Evolutionary conservation across 257 asterid genomes (phyloP).

Genomic region (Lithospermum erythrorhizon): DNA sequence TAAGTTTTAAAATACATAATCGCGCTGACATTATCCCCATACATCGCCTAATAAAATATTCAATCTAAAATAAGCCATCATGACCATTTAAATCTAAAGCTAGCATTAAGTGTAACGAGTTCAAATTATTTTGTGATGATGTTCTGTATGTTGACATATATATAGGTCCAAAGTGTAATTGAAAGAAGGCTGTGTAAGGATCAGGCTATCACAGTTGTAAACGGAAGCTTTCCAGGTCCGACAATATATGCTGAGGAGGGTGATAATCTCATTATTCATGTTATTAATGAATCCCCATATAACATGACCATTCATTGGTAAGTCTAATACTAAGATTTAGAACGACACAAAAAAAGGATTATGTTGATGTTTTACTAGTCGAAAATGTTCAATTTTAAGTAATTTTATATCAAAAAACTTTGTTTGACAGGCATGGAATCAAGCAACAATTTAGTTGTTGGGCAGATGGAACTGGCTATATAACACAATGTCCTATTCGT

Average conservation of each 20-base stretch:
- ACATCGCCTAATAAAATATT: too few relatives aligned
- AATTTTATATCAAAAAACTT: neutral
- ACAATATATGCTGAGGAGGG: neutral
- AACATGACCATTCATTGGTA: neutral
- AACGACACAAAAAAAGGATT: neutral
- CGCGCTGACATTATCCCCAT: too few relatives aligned
- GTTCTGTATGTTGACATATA: neutral
- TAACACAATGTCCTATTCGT: constrained; percentile 61
- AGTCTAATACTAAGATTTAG: neutral
- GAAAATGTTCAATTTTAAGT: neutral
- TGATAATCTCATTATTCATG: neutral
- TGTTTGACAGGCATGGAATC: constrained; percentile 45
- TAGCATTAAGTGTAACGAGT: too few relatives aligned
- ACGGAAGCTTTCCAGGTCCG: neutral
- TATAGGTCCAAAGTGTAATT: neutral
- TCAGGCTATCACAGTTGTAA: neutral
- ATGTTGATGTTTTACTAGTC: neutral
- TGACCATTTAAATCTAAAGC: too few relatives aligned
- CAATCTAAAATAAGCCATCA: too few relatives aligned
- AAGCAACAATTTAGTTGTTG: constrained; percentile 49
- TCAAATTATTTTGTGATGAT: too few relatives aligned
- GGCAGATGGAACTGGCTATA: constrained; percentile 61
- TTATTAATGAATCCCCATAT: neutral
- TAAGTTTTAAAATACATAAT: too few relatives aligned
- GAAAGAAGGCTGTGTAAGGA: neutral